Percentiles rank a stretch among this genome's conserved stretches.
Evolutionary conservation across 2,329 filamentous ascomycete genomes (phyloP).

Genomic region (Colletotrichum kahawae): DNA sequence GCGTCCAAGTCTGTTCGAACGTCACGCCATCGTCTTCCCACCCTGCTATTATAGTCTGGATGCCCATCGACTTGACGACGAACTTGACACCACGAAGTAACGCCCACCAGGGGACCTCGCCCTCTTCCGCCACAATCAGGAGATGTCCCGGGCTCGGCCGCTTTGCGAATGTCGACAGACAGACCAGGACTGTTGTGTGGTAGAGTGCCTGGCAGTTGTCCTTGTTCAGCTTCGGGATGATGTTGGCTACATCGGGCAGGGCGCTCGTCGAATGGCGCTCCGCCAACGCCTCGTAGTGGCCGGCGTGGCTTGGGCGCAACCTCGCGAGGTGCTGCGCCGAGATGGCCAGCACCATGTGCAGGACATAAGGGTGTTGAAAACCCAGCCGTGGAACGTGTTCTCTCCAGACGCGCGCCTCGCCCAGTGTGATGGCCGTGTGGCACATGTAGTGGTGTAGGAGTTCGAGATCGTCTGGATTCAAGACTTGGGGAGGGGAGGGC

Average conservation of each 20-base stretch:
- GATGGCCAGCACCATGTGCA: constrained; percentile 28
- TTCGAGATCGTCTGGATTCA: constrained; percentile 28
- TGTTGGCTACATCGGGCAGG: constrained; percentile 21
- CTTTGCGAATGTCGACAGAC: constrained; percentile 24
- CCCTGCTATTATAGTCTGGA: constrained; percentile 20
- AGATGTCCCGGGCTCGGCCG: constrained; percentile 22
- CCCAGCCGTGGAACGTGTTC: constrained; percentile 27
- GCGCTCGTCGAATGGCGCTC: constrained; percentile 25
- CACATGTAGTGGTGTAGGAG: constrained; percentile 29
- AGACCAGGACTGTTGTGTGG: constrained; percentile 26
- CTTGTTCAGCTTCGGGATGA: constrained; percentile 22
- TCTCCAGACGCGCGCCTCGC: constrained; percentile 23
- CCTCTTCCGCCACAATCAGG: constrained; percentile 20
- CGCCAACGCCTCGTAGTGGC: constrained; percentile 18
- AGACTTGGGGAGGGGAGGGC: background rate
- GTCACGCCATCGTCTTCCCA: constrained; percentile 1
- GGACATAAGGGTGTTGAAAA: constrained; percentile 26
- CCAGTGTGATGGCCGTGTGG: constrained; percentile 22
- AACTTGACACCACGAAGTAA: constrained; percentile 23
- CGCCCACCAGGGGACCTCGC: constrained; percentile 24
- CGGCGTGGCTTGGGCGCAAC: background rate
- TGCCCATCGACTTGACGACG: constrained; percentile 21
- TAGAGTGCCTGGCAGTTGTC: constrained; percentile 28
- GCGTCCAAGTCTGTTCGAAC: constrained; percentile 2
- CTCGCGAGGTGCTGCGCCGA: constrained; percentile 27